Percentiles rank a stretch among this genome's conserved stretches.
Evolutionary conservation across 306 rosid genomes (phyloP).

Genomic region (Macrotyloma uniflorum): DNA sequence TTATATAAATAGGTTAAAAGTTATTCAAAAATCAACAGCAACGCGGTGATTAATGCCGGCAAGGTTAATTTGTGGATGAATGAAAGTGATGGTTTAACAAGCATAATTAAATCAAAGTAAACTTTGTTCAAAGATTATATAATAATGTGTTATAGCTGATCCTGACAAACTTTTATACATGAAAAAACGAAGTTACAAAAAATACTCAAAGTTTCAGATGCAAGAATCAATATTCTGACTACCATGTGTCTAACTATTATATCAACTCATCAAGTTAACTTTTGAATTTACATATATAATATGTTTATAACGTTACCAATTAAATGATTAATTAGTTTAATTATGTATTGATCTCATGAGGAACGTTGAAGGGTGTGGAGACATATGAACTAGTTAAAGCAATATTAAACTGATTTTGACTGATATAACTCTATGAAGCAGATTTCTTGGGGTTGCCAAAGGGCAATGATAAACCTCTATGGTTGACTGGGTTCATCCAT

Average conservation of each 20-base stretch:
- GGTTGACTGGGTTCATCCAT: not conserved
- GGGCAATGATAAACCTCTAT: not conserved
- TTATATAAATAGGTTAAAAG: not conserved
- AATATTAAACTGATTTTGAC: conserved; percentile 5
- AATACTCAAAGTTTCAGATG: too few species aligned
- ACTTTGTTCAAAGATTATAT: too few species aligned
- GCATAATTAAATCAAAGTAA: not conserved
- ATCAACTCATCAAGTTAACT: too few species aligned
- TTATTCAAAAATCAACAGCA: not conserved
- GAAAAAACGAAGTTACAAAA: too few species aligned
- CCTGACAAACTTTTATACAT: too few species aligned
- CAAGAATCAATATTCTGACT: too few species aligned
- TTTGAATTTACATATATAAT: too few species aligned
- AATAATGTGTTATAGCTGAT: too few species aligned
- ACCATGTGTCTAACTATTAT: too few species aligned
- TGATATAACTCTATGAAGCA: not conserved
- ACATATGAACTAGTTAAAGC: not conserved
- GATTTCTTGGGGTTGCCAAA: not conserved
- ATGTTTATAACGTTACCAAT: too few species aligned
- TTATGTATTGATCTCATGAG: not conserved
- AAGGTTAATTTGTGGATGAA: not conserved
- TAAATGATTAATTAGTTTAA: not conserved
- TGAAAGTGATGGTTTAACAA: conserved; percentile 4
- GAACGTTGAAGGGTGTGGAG: conserved; percentile 12
- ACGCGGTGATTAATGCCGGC: conserved; percentile 21